phyloP scores from a whole-genome alignment of 257 asterid species.

The Datura wrightii region DNA sequence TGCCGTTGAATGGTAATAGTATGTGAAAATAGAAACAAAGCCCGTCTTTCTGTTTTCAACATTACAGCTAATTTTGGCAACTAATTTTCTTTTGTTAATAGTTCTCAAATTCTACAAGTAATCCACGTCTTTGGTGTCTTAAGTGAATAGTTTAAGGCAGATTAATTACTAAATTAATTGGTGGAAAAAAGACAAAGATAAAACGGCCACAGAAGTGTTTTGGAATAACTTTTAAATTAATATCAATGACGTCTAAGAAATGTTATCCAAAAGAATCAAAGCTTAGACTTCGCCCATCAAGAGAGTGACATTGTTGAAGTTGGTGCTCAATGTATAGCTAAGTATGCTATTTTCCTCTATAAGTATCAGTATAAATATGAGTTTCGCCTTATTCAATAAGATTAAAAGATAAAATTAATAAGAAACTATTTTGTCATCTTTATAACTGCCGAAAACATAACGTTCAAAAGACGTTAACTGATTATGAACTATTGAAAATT shows the following conservation, averaged over 20 bases:
- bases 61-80: slow-evolving; percentile 13
- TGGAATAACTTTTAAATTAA: not conserved
- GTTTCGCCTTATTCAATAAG: not conserved
- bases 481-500: not conserved
- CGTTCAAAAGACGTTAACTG: not conserved
- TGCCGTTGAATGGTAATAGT: slow-evolving; percentile 13
- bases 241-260: not conserved
- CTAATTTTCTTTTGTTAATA: slow-evolving; percentile 3
- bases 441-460: not conserved
- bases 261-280: slow-evolving; percentile 1
- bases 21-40: not conserved
- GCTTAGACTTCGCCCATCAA: not conserved
- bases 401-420: not conserved
- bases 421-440: not conserved
- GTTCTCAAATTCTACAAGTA: slow-evolving; percentile 12
- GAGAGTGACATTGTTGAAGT: slow-evolving; percentile 28
- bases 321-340: not conserved
- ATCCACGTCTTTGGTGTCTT: not conserved
- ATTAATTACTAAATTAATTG: not conserved
- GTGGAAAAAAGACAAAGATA: not conserved
- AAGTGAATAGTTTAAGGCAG: not conserved
- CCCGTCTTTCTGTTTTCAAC: not conserved
- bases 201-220: not conserved
- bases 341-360: not conserved
- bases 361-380: not conserved